Base-by-base conservation (phyloP, 2,329 filamentous ascomycete genomes). In the Fusarium tjaetaba region DNA sequence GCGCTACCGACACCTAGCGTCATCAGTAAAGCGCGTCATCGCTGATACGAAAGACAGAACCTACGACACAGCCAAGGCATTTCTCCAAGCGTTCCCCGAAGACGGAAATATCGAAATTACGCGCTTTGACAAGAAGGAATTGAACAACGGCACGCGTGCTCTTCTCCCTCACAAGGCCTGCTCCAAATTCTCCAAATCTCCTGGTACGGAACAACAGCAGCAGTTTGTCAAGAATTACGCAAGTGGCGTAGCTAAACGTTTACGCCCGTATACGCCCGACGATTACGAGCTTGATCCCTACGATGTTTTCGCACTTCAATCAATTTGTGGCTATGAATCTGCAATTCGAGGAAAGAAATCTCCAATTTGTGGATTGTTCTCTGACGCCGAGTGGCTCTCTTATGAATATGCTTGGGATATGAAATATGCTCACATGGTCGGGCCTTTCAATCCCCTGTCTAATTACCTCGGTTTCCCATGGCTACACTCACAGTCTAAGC, bases 331-430 rank as follows among this genome's bases (percentile, higher is more conserved):
- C 22, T 77, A 77, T 15, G 75, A 77, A 26, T 77, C 75, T 0
- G 75, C 68, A 2, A 76, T 77, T 30, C 42, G 28, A 14, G 75
- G 75, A 39, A 55, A 68, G 24, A 71, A 69, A 22, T 77, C 75
- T 1, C 63, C 63, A 0, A 65, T 77, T 2, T 77, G 75, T 6
- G 60, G 42, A 28, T 7, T 77, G 0, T 77, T 77, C 38, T 76
- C 75, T 1, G 75, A 77, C 10, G 61, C 74, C 0, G 75, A 77
- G 41, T 77, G 75, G 75, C 53, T 77, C 2, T 77, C 75, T 0
- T 77, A 76, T 24, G 75, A 77, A 34, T 77, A 77, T 24, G 75
- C 75, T 4, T 77, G 75, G 75, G 75, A 77, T 24, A 76, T 77
- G 75, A 77, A 74, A 58, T 77, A 77, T 39, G 72, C 74, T 9